Evolutionary conservation across 345 rosid genomes (phyloP).

Genomic region (Pugionium cornutum): DNA sequence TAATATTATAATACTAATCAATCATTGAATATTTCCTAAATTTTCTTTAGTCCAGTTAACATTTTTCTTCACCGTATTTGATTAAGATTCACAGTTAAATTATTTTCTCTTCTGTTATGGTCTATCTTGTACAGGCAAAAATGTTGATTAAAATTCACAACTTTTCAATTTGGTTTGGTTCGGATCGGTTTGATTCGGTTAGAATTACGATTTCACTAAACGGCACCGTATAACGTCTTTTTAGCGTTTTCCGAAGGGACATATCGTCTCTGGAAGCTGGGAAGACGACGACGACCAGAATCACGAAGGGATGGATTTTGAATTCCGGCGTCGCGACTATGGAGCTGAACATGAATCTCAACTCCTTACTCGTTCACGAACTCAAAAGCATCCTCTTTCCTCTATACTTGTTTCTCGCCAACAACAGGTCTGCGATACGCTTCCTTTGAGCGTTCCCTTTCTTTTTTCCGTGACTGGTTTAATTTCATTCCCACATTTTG

Average conservation of each 20-base stretch:
- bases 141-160: too few relatives aligned
- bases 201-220: constrained; percentile 2
- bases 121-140: too few relatives aligned
- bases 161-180: too few relatives aligned
- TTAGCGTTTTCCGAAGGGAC: not conserved
- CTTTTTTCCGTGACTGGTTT: too few relatives aligned
- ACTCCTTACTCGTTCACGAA: constrained; percentile 56
- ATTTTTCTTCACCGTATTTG: too few relatives aligned
- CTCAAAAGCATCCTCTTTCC: constrained; percentile 62
- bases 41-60: too few relatives aligned
- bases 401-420: constrained; percentile 39
- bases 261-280: too few relatives aligned
- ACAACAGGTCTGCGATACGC: constrained; percentile 44
- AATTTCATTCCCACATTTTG: too few relatives aligned
- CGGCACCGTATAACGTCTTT: not conserved
- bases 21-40: too few relatives aligned
- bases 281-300: constrained; percentile 3
- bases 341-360: constrained; percentile 45
- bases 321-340: constrained; percentile 73
- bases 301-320: constrained; percentile 45
- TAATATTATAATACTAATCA: not conserved
- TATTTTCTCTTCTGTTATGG: too few relatives aligned
- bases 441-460: not conserved
- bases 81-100: too few relatives aligned
- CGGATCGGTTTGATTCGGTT: too few relatives aligned